These are phyloP conservation scores for Zygoascus hellenicus DNA, from an alignment of 1,139 yeast genomes.

Conservation along the genomic window DNA sequence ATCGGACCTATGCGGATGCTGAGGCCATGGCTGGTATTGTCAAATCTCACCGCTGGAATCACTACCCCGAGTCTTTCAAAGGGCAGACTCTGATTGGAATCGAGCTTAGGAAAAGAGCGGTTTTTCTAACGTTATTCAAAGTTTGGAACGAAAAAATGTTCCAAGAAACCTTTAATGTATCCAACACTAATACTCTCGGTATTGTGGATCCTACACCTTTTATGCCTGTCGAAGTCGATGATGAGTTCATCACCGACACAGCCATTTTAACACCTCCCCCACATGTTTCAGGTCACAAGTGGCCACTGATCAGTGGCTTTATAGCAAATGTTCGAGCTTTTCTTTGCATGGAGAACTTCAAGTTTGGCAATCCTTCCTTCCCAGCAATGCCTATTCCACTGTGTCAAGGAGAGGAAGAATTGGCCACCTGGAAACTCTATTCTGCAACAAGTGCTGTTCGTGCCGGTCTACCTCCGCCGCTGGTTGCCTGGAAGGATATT, in stretches of 20 bases:
- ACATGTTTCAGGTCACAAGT: background rate
- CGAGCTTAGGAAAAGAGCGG: conserved; percentile 12
- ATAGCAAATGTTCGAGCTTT: conserved; percentile 8
- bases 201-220: conserved; percentile 9
- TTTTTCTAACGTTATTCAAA: conserved; percentile 11
- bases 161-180: background rate
- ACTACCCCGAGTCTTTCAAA: conserved; percentile 10
- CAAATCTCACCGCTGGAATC: conserved; percentile 8
- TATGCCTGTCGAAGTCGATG: conserved; percentile 13
- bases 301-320: conserved; percentile 11
- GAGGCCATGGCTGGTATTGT: conserved; percentile 8
- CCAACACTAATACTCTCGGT: conserved; percentile 4
- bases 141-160: conserved; percentile 1
- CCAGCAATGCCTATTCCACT: background rate
- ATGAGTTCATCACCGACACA: conserved; percentile 12
- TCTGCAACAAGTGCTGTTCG: conserved; percentile 1
- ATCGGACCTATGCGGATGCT: background rate
- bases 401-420: conserved; percentile 4
- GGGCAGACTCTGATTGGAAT: conserved; percentile 8
- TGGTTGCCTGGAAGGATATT: conserved; percentile 2
- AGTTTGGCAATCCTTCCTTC: background rate
- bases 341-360: conserved; percentile 8
- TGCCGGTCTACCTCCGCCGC: conserved; percentile 4
- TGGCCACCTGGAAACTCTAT: conserved; percentile 5
- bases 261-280: conserved; percentile 6